Conservation (phyloP, 306 rosid genomes). For the Ziziphus jujuba region DNA sequence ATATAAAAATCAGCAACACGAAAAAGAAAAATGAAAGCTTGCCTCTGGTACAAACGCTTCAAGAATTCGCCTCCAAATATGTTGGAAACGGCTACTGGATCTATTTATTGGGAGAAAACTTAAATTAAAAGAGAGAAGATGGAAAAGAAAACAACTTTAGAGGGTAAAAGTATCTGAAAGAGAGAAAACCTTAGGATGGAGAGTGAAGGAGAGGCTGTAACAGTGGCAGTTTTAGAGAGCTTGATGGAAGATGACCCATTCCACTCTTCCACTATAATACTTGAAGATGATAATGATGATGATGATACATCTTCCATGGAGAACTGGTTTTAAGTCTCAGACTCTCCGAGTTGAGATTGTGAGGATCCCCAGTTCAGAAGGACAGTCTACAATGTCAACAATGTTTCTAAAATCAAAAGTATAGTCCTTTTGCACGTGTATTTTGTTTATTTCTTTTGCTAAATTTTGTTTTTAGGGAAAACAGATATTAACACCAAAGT, state of each 20-base stretch:
- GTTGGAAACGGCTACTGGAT: conserved; percentile 65
- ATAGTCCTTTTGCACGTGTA: background rate
- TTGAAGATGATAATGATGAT: conserved; percentile 1
- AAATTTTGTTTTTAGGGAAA: no score
- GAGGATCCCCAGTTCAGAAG: no score
- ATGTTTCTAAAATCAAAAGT: no score
- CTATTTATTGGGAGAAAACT: conserved; percentile 28
- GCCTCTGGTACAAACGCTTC: conserved; percentile 97
- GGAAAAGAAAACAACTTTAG: background rate
- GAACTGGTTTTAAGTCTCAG: background rate
- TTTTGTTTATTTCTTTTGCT: no score
- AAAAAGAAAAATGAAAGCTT: conserved; percentile 29
- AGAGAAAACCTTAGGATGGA: conserved; percentile 51
- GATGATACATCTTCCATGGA: conserved; percentile 42
- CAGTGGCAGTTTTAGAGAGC: conserved; percentile 80
- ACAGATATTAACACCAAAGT: no score
- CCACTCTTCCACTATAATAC: conserved; percentile 71
- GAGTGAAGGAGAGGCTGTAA: conserved; percentile 61
- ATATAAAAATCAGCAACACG: conserved; percentile 1
- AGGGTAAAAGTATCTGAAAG: background rate
- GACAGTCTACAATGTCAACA: no score
- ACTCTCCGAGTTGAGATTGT: no score
- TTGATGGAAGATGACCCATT: conserved; percentile 75
- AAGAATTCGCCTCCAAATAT: conserved; percentile 70
- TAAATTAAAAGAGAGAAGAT: background rate